Conservation (phyloP, 2,329 filamentous ascomycete species). For the Botrytis paeoniae region DNA sequence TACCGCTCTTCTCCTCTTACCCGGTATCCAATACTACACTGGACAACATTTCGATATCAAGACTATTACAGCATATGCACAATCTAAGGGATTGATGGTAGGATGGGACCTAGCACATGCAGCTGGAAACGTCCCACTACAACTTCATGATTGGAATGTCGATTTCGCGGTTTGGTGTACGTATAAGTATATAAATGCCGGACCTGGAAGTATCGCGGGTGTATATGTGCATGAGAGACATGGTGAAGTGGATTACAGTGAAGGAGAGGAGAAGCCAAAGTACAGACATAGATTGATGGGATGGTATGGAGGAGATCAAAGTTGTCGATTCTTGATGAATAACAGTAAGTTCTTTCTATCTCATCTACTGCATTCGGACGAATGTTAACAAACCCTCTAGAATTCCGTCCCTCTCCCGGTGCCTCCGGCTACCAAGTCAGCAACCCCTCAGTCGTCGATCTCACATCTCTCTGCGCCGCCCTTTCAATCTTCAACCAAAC, state of each 20-base stretch:
- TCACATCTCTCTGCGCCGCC: constrained; percentile 70
- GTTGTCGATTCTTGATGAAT: constrained; percentile 76
- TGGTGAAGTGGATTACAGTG: constrained; percentile 50
- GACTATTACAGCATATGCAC: constrained; percentile 74
- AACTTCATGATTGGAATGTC: constrained; percentile 83
- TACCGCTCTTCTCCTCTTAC: constrained; percentile 74
- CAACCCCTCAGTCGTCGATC: constrained; percentile 77
- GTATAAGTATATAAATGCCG: constrained; percentile 91
- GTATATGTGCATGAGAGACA: constrained; percentile 78
- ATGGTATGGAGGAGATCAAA: constrained; percentile 85
- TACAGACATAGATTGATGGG: constrained; percentile 70
- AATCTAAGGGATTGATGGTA: constrained; percentile 65
- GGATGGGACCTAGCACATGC: constrained; percentile 91
- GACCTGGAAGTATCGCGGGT: constrained; percentile 76
- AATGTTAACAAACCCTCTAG: constrained; percentile 35
- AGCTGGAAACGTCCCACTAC: constrained; percentile 75
- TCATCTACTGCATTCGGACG: neutral
- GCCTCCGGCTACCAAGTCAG: constrained; percentile 82
- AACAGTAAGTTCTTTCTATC: constrained; percentile 46
- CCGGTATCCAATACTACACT: constrained; percentile 89
- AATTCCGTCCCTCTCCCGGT: constrained; percentile 72
- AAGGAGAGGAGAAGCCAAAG: constrained; percentile 41
- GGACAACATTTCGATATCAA: constrained; percentile 84
- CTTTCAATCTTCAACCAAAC: constrained; percentile 73
- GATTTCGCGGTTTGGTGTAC: constrained; percentile 93